Conservation (phyloP, 2,329 filamentous ascomycete genomes). For the Aureobasidium zeae region DNA sequence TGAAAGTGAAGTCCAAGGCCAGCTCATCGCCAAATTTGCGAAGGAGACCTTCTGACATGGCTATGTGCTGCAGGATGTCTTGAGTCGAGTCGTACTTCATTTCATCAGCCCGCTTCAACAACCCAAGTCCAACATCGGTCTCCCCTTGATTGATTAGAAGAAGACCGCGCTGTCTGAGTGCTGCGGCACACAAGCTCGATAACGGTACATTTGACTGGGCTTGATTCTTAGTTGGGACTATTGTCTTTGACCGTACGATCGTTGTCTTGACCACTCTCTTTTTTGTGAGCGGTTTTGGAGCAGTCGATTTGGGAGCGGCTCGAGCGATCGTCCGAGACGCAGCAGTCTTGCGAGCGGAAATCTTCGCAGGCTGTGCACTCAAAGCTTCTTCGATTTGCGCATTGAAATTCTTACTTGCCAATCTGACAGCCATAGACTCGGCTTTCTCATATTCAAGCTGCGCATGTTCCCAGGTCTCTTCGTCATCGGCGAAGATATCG, state of each 20-base stretch:
- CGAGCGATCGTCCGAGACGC: neutral
- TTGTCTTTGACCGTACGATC: too few species aligned
- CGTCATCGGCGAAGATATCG: neutral
- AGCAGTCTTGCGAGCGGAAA: neutral
- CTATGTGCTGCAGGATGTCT: constrained; percentile 7
- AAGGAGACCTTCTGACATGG: constrained; percentile 12
- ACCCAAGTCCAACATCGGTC: constrained; percentile 3
- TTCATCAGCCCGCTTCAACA: constrained; percentile 4
- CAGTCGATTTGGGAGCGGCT: neutral
- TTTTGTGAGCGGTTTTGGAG: neutral
- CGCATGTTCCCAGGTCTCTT: constrained; percentile 1
- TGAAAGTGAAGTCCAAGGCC: constrained; percentile 54
- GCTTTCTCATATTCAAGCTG: constrained; percentile 10
- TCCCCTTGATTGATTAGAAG: constrained; percentile 9
- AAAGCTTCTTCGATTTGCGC: neutral
- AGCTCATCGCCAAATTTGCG: constrained; percentile 3
- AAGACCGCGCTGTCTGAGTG: constrained; percentile 13
- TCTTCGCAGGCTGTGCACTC: neutral
- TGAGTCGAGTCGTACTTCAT: constrained; percentile 3
- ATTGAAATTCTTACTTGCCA: neutral
- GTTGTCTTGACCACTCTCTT: too few species aligned
- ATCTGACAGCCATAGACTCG: constrained; percentile 3
- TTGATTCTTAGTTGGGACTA: neutral
- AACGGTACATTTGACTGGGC: neutral
- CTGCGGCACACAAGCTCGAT: constrained; percentile 4